These are phyloP conservation scores for Didymosphaeria variabile DNA, from an alignment of 2,329 filamentous ascomycete genomes.

Conservation along the genomic window DNA sequence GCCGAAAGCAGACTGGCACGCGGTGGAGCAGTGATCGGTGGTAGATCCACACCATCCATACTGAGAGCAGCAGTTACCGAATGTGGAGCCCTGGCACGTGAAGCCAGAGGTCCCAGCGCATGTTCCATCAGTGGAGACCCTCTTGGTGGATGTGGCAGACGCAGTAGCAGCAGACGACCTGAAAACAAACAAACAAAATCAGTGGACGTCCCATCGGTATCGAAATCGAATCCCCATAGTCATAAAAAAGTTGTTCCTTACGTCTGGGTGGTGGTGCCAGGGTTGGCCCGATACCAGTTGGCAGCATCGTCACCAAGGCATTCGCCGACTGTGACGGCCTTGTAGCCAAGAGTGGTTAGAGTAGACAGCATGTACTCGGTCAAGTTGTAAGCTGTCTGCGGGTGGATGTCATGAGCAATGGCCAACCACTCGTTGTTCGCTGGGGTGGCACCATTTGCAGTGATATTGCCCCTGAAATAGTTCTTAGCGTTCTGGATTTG, in stretches of 20 bases:
- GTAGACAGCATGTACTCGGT: conserved; percentile 56
- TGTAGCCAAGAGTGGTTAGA: conserved; percentile 52
- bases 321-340: conserved; percentile 58
- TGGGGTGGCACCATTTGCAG: conserved; percentile 34
- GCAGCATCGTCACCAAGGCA: conserved; percentile 55
- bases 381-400: conserved; percentile 56
- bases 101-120: conserved; percentile 33
- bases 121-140: conserved; percentile 37
- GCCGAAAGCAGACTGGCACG: conserved; percentile 2
- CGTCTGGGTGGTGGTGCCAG: conserved; percentile 38
- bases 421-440: conserved; percentile 56
- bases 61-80: conserved; percentile 56
- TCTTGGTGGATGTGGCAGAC: conserved; percentile 32
- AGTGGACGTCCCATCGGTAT: not conserved
- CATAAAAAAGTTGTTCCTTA: conserved; percentile 5
- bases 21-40: conserved; percentile 11
- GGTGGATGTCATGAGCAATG: conserved; percentile 62
- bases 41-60: conserved; percentile 52
- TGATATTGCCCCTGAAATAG: conserved; percentile 60
- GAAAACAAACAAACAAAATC: conserved; percentile 2
- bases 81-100: conserved; percentile 54
- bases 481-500: conserved; percentile 63
- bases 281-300: conserved; percentile 60
- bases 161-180: conserved; percentile 22
- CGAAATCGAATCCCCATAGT: not conserved